phyloP scores from a whole-genome alignment of 768 basidiomycete species.

The Clitopilus passeckerianus region DNA sequence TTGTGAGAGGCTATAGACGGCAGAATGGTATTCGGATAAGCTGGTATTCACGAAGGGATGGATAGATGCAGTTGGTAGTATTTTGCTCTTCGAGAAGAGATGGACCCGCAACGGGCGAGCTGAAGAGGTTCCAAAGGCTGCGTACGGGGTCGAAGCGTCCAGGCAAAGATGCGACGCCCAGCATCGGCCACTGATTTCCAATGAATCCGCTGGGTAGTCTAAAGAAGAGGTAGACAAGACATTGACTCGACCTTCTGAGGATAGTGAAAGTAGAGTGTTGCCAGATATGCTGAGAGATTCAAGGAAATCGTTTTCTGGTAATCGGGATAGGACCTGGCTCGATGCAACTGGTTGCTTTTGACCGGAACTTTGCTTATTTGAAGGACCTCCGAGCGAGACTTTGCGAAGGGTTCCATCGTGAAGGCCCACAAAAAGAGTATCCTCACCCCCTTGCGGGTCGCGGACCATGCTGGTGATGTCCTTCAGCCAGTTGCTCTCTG shows the following conservation, averaged over 20 bases:
- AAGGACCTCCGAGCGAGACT: slow-evolving; percentile 19
- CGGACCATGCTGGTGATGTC: slow-evolving; percentile 51
- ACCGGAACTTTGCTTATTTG: slow-evolving; percentile 6
- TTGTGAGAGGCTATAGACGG: slow-evolving; percentile 69
- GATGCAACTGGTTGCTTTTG: slow-evolving; percentile 8
- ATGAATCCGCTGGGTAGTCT: slow-evolving; percentile 16
- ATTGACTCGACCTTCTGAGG: slow-evolving; percentile 47
- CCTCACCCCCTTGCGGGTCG: slow-evolving; percentile 41
- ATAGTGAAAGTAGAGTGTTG: slow-evolving; percentile 47
- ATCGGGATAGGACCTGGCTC: slow-evolving; percentile 5
- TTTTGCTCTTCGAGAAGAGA: slow-evolving; percentile 37
- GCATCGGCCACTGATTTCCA: slow-evolving; percentile 47
- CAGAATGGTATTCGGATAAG: slow-evolving; percentile 29
- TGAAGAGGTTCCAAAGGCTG: slow-evolving; percentile 65
- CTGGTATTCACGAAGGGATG: slow-evolving; percentile 36
- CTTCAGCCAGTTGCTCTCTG: slow-evolving; percentile 24
- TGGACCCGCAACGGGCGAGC: slow-evolving; percentile 55
- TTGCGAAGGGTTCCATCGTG: slow-evolving; percentile 55
- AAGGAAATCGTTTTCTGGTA: slow-evolving; percentile 42
- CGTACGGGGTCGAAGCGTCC: slow-evolving; percentile 49
- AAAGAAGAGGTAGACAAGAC: slow-evolving; percentile 17
- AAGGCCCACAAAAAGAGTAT: slow-evolving; percentile 52
- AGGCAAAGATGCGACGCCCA: slow-evolving; percentile 62
- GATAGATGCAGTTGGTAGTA: slow-evolving; percentile 44
- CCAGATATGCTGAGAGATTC: slow-evolving; percentile 51